Evolutionary conservation across 1,284 basidiomycete genomes (phyloP), one percentile per base, ranked within the genome.

Genomic region (Porogramme epimiltina): DNA sequence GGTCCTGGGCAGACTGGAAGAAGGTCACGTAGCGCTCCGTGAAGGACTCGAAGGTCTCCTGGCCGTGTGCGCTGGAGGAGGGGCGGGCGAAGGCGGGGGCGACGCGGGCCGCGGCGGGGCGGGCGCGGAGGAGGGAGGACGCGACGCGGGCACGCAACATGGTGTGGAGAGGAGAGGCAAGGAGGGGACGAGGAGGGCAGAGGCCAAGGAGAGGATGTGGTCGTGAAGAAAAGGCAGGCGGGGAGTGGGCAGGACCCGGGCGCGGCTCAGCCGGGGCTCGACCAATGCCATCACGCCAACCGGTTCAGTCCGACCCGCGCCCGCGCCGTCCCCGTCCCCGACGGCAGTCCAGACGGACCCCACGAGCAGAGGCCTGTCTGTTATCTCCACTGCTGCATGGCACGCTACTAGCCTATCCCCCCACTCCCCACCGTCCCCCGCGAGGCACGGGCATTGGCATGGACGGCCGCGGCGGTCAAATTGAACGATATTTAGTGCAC

Each of bases 11-110:
- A 48, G 85, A 82, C 68, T 90, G 78, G 80, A 98, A 98, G 78
- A 98, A 99, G 62, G 82, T 79, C 68, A 93, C 87, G 76, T 98
- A 98, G 68, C 95, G 92, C 57, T 88, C 81, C 69, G 91, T 94
- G 81, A 98, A 98, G 49, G 87, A 82, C 71, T 98, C 95, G 73
- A 93, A 98, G 22, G 91, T 85, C 78, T 98, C 96, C 71, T 92
- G 86, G 60, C 85, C 84, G 73, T 91, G 89, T 42, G 74, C 77
- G 51, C 67, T 67, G 59, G 76, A 77, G 51, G 80, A 69, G 26
- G 72, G 64, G 64, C 84, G 81, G 55, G 74, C 65, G 63, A 80
- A 68, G 25, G 73, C 64, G 52, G 76, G 75, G 19, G 73, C 62
- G 28, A 67, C 62, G 68, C 68, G 64, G 65, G 72, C 61, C 64